Evolutionary conservation across 495 filamentous ascomycete genomes (phyloP), one percentile per base, ranked within the genome.

Genomic region (Penicillium cataractarum): DNA sequence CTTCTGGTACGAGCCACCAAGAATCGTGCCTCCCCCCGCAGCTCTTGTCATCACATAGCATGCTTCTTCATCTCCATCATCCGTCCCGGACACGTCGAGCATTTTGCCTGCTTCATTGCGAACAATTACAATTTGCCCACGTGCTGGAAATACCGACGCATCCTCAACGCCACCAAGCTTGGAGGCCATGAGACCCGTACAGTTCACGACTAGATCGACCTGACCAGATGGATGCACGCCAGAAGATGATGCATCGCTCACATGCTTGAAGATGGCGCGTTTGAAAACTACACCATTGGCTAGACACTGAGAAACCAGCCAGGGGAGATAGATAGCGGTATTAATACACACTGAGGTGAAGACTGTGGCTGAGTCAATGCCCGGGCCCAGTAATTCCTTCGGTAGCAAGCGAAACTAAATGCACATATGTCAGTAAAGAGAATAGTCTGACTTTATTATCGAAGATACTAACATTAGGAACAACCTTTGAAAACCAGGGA

Each of bases 331-430:
- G 58, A 97, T 66, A 50, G 90, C 86, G 0, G 89, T 89, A 78
- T 98, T 97, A 71, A 98, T 93, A 76, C 93, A 97, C 26, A 96
- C 89, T 0, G 90, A 93, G 3, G 83, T 91, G 71, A 93, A 97
- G 40, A 79, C 76, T 33, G 84, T 89, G 10, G 83, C 93, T 13
- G 86, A 89, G 60, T 90, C 86, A 42, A 86, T 83, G 7, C 84
- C 88, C 1, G 73, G 61, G 0, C 86, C 83, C 9, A 96, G 76
- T 89, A 7, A 74, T 0, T 78, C 68, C 59, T 80, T 66, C 24
- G 80, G 68, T 0, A 96, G 35, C 8, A 29, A n/a, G 8, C 57
- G 37, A 26, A 62, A 66, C 64, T 66, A 31, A 7, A 31, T 31
- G 2, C 12, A 48, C 15, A 35, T 19, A 8, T 9, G n/a, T 37